phyloP scores from a whole-genome alignment of 2,329 filamentous ascomycete genomes.

The Ophioceras dolichostomum region DNA sequence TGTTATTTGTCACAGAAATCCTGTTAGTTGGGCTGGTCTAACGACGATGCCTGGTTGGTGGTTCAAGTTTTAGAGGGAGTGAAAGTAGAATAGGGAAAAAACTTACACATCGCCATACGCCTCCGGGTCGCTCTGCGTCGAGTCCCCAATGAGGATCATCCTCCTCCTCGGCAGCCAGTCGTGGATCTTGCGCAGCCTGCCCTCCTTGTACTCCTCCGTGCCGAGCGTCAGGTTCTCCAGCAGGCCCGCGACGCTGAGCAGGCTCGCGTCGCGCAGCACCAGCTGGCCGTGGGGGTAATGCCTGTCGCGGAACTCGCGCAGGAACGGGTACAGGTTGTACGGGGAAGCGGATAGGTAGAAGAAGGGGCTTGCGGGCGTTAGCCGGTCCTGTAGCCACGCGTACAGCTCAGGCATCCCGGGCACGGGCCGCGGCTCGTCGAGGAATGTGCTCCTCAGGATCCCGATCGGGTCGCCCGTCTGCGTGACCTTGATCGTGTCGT shows the following conservation, averaged over 20 bases:
- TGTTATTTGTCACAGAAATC: conserved; percentile 12
- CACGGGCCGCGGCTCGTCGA: conserved; percentile 59
- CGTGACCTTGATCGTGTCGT: conserved; percentile 92
- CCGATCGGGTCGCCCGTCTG: conserved; percentile 68
- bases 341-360: conserved; percentile 93
- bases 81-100: not conserved
- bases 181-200: conserved; percentile 66
- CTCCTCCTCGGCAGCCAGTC: conserved; percentile 66
- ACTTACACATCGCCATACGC: conserved; percentile 70
- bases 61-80: not conserved
- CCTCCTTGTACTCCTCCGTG: conserved; percentile 77
- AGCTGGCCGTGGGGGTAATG: conserved; percentile 70
- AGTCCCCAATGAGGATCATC: conserved; percentile 80
- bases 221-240: conserved; percentile 67
- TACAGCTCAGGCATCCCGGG: conserved; percentile 81
- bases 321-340: conserved; percentile 86
- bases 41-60: too few species aligned
- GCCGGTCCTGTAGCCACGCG: conserved; percentile 41
- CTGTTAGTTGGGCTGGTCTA: too few species aligned
- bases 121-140: conserved; percentile 84
- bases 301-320: conserved; percentile 58
- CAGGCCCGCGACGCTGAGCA: conserved; percentile 73
- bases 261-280: conserved; percentile 73
- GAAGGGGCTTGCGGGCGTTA: conserved; percentile 55
- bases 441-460: conserved; percentile 75